Percentiles rank a stretch among this genome's conserved stretches.
Evolutionary conservation across 805 yeast species (phyloP).

Genomic region (Wickerhamomyces tratensis): DNA sequence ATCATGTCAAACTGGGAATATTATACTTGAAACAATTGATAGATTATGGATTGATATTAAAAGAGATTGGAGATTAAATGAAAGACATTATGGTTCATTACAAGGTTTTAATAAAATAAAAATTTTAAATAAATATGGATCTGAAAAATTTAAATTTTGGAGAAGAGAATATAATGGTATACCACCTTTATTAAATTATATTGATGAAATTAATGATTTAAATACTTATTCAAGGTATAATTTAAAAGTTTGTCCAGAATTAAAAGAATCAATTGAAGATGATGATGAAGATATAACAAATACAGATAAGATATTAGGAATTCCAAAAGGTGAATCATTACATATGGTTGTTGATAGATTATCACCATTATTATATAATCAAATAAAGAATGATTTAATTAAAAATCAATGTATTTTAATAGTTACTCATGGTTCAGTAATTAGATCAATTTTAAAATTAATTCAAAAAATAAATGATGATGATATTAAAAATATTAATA

Average conservation of each 20-base stretch:
- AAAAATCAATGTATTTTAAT: conserved; percentile 49
- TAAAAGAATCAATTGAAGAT: no score
- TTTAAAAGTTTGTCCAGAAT: conserved; percentile 7
- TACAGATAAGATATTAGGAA: conserved; percentile 16
- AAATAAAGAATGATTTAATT: conserved; percentile 37
- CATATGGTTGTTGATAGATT: conserved; percentile 62
- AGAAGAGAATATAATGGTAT: conserved; percentile 72
- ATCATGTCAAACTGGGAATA: conserved; percentile 66
- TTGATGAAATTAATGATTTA: conserved; percentile 27
- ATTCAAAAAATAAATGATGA: conserved; percentile 56
- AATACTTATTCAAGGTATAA: conserved; percentile 17
- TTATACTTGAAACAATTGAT: conserved; percentile 48
- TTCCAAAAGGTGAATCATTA: conserved; percentile 70
- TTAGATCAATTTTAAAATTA: conserved; percentile 64
- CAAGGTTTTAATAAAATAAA: conserved; percentile 72
- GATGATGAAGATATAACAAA: no score
- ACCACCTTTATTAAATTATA: conserved; percentile 36
- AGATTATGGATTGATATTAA: conserved; percentile 41
- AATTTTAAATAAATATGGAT: conserved; percentile 55
- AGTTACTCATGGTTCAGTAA: conserved; percentile 78
- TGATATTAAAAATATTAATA: conserved; percentile 63
- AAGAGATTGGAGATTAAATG: conserved; percentile 75
- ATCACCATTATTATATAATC: conserved; percentile 45
- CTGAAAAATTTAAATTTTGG: conserved; percentile 66
- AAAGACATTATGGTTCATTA: conserved; percentile 76